Evolutionary conservation across 2,329 filamentous ascomycete species (phyloP), one percentile per base, ranked within the genome.

Genomic region (Penicillium sp.): DNA sequence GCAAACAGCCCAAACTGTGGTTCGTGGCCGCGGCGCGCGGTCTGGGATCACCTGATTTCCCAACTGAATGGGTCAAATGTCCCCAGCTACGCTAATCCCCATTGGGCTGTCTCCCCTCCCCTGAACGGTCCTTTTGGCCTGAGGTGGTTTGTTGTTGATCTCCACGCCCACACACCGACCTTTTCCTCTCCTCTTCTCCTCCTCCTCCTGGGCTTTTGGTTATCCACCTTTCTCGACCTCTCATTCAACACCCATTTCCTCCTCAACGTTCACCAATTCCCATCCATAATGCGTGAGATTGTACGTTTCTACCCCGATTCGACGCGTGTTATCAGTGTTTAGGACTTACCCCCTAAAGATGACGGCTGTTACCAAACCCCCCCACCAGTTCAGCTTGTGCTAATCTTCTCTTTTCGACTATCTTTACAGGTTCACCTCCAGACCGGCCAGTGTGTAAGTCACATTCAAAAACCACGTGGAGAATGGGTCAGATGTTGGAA

Each of bases 381-480:
- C 63, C 66, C 64, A 65, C 63, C 51, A 33, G 56, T 63, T 63
- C 59, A 55, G 55, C 54, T 45, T 47, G 52, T 63, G 62, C 68
- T 69, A 58, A 64, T 55, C 52, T 58, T 39, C 41, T 81, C 70
- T 67, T 74, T 67, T 68, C 65, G 60, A 59, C 58, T 59, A 80
- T 71, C 18, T 7, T n/a, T 45, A 13, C 38, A 97, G 91, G 91
- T 97, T 78, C 93, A 98, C 79, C 90, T 98, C 68, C 93, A 98
- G 81, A 98, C 93, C 82, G 93, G 93, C 76, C 93, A 98, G 85
- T 97, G 93, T 81, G 91, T 96, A 84, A 78, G 84, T 82, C 54
- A 33, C 9, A 12, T 33, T 35, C 27, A 39, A 24, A 32, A 33
- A 39, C 7, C 35, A 45, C 35, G 35, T 45, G 43, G 43, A 32